Conservation (phyloP, 1,284 basidiomycete species). For the Marasmius sp. region DNA sequence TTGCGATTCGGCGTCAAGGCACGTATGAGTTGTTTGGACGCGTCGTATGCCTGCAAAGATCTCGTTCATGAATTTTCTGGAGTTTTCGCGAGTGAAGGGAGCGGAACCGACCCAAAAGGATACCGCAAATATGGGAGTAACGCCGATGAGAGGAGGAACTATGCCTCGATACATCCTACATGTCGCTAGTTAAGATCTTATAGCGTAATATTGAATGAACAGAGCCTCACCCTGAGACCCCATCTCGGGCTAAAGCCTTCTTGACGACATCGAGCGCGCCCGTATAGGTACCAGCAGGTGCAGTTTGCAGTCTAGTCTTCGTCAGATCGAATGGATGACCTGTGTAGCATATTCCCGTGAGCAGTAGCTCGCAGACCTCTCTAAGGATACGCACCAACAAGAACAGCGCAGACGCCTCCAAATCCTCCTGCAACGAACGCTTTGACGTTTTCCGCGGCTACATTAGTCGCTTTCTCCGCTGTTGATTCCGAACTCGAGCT, state of each 20-base stretch:
- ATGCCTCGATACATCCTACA: constrained; percentile 92
- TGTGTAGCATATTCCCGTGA: constrained; percentile 22
- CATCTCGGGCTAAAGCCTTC: constrained; percentile 89
- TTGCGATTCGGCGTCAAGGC: constrained; percentile 69
- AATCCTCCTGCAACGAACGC: constrained; percentile 91
- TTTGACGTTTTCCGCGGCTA: constrained; percentile 67
- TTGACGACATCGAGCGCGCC: constrained; percentile 93
- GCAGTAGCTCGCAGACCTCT: background rate
- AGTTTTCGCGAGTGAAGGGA: background rate
- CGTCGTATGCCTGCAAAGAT: constrained; percentile 79
- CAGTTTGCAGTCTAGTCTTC: constrained; percentile 96
- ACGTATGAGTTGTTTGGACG: constrained; percentile 88
- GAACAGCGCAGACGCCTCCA: constrained; percentile 84
- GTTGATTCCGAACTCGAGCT: constrained; percentile 17
- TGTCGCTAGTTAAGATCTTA: background rate
- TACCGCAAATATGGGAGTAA: constrained; percentile 97
- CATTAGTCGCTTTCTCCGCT: constrained; percentile 25
- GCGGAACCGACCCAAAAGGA: constrained; percentile 86
- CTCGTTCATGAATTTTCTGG: background rate
- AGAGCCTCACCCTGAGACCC: constrained; percentile 73
- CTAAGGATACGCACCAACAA: constrained; percentile 68
- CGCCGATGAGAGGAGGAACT: constrained; percentile 92
- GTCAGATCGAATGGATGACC: constrained; percentile 98
- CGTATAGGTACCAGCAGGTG: constrained; percentile 85
- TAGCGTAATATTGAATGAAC: background rate